These are phyloP conservation scores for Amanita thiersii DNA, from an alignment of 768 basidiomycete species.

Conservation along the genomic window DNA sequence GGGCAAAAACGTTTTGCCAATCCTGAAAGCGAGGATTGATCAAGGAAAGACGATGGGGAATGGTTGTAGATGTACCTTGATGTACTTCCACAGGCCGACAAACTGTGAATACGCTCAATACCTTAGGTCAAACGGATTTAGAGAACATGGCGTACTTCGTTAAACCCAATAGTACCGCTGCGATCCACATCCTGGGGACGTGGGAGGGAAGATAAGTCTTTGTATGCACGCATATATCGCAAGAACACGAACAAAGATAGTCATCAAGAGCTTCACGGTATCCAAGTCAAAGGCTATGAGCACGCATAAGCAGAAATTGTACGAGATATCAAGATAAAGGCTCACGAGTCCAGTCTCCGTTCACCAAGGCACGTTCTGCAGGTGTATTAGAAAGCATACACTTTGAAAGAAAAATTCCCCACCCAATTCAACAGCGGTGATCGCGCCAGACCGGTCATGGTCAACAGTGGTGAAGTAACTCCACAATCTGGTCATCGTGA, in stretches of 20 bases:
- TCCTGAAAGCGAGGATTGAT: conserved; percentile 30
- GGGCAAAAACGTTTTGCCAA: conserved; percentile 79
- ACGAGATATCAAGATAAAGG: neutral
- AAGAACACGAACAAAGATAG: conserved; percentile 54
- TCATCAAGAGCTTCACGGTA: conserved; percentile 81
- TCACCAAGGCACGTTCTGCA: conserved; percentile 39
- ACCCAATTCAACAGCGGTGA: conserved; percentile 63
- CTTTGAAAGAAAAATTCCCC: conserved; percentile 18
- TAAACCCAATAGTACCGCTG: conserved; percentile 73
- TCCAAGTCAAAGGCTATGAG: conserved; percentile 71
- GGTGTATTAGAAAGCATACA: neutral
- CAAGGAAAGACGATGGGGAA: neutral
- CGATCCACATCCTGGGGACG: conserved; percentile 52
- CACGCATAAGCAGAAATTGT: neutral
- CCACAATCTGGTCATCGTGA: conserved; percentile 46
- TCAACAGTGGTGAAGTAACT: conserved; percentile 68
- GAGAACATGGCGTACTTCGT: conserved; percentile 38
- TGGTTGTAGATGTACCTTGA: conserved; percentile 39
- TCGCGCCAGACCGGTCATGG: conserved; percentile 57
- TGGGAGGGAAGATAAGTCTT: neutral
- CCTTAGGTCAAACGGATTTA: conserved; percentile 13
- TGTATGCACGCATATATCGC: neutral
- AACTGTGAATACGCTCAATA: conserved; percentile 35
- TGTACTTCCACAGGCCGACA: conserved; percentile 73
- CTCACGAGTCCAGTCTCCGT: conserved; percentile 74